phyloP scores from a whole-genome alignment of 2,329 filamentous ascomycete genomes.

The Ophiostoma sp. region DNA sequence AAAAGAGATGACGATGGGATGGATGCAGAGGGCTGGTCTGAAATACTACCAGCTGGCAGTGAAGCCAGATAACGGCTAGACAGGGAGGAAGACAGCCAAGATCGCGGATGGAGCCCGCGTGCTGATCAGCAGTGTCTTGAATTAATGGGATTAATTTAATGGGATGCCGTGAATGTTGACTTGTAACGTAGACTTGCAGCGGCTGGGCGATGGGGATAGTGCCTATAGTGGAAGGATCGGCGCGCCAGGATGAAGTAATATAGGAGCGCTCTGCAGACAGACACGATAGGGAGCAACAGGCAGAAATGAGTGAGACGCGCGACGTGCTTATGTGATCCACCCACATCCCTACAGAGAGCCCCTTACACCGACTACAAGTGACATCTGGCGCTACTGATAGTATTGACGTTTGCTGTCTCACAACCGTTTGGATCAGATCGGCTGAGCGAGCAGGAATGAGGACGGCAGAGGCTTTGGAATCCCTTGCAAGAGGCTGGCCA shows the following conservation, averaged over 20 bases:
- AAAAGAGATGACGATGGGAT: background rate
- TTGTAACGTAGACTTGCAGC: background rate
- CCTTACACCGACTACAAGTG: no score
- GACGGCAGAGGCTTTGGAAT: no score
- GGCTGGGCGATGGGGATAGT: background rate
- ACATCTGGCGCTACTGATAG: no score
- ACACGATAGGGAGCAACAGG: background rate
- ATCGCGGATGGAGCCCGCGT: background rate
- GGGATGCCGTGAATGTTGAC: background rate
- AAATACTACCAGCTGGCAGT: background rate
- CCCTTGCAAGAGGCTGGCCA: background rate
- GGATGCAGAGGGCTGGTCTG: background rate
- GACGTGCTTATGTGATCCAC: background rate
- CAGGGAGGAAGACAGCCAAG: slow-evolving; percentile 2
- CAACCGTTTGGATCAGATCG: no score
- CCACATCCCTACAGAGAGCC: background rate
- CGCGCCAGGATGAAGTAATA: background rate
- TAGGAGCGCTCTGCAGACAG: background rate
- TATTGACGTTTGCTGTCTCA: no score
- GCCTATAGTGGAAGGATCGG: background rate
- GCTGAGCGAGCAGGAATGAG: no score
- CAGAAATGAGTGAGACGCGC: background rate
- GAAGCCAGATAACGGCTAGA: slow-evolving; percentile 1
- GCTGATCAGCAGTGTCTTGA: slow-evolving; percentile 1
- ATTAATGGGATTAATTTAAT: background rate